Base-by-base conservation (phyloP, 2,329 filamentous ascomycete species). In the Peltaster fructicola region DNA sequence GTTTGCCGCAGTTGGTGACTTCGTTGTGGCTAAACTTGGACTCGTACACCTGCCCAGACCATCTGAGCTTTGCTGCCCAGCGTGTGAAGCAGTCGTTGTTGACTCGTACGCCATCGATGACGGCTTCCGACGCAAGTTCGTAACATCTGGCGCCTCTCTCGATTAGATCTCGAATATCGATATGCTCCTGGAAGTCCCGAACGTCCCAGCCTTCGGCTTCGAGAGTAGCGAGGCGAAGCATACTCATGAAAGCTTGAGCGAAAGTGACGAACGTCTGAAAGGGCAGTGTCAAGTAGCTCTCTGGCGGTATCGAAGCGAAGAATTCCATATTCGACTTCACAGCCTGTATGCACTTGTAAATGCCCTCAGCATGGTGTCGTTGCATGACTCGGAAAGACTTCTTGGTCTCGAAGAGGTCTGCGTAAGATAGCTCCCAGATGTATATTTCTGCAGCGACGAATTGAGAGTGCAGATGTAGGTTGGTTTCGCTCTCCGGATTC, bases 141-240 rank as follows among this genome's bases (percentile, higher is more conserved):
- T n/a, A n/a, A n/a, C n/a, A n/a, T n/a, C n/a, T n/a, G 29, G 39
- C 44, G 4, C 29, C 27, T 8, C 20, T 14, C 2, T 37, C 33
- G 12, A 35, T 29, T 22, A 34, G 28, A 6, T 44, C 43, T 8
- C 43, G 30, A 9, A 37, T 31, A 20, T 38, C 32, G 7, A 42
- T 6, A 4, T 31, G 26, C 14, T 37, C 30, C 13, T 31, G 30
- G 6, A 41, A 19, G 8, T 29, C 30, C 12, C 30, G 32, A 7
- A 38, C 18, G 25, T 42, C 39, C 43, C 43, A 45, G 17, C 39
- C 40, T n/a, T 44, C 40, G 17, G 38, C 23, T 5, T 47, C 43
- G 7, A 47, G 34, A 3, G 35, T 33, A 4, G 40, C 41, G 5
- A 45, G 33, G 13, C 38, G 38, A 3, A 36, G 40, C 11, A 44